These are phyloP conservation scores for Zasmidium angulare DNA, from an alignment of 2,329 filamentous ascomycete genomes.

Conservation along the genomic window DNA sequence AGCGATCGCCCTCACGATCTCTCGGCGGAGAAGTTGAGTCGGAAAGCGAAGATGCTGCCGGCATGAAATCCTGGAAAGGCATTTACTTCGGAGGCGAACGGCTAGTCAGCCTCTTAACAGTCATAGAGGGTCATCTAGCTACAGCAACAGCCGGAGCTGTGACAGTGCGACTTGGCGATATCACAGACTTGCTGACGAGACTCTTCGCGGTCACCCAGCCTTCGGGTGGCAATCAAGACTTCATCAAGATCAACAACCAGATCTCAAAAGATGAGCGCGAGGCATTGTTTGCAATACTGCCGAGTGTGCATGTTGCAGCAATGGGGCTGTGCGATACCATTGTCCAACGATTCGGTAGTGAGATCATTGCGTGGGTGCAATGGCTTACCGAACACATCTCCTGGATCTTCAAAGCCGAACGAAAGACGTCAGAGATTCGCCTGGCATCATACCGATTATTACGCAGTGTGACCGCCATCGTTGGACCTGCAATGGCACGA, in stretches of 20 bases:
- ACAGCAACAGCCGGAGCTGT: slow-evolving; percentile 66
- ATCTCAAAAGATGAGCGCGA: slow-evolving; percentile 80
- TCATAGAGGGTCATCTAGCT: slow-evolving; percentile 64
- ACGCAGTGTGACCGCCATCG: slow-evolving; percentile 57
- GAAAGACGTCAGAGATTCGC: slow-evolving; percentile 55
- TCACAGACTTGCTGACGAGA: slow-evolving; percentile 69
- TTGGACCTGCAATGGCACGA: slow-evolving; percentile 68
- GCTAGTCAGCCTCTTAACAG: slow-evolving; percentile 63
- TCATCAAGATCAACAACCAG: slow-evolving; percentile 66
- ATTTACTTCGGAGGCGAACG: slow-evolving; percentile 72
- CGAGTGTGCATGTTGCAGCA: slow-evolving; percentile 71
- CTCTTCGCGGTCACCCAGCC: slow-evolving; percentile 65
- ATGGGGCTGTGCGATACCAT: slow-evolving; percentile 62
- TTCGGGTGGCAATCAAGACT: slow-evolving; percentile 42
- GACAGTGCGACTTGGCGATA: slow-evolving; percentile 63
- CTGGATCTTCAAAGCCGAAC: slow-evolving; percentile 65
- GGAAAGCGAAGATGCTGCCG: slow-evolving; percentile 36
- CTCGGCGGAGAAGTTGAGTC: slow-evolving; percentile 21
- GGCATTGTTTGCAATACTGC: slow-evolving; percentile 70
- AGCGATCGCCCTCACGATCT: slow-evolving; percentile 22
- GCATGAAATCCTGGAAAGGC: slow-evolving; percentile 70
- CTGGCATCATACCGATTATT: slow-evolving; percentile 61
- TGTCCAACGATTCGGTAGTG: slow-evolving; percentile 57
- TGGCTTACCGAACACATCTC: slow-evolving; percentile 69
- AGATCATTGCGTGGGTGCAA: slow-evolving; percentile 60